Evolutionary conservation across 495 filamentous ascomycete genomes (phyloP).

Genomic region (Cladorrhinum samala): DNA sequence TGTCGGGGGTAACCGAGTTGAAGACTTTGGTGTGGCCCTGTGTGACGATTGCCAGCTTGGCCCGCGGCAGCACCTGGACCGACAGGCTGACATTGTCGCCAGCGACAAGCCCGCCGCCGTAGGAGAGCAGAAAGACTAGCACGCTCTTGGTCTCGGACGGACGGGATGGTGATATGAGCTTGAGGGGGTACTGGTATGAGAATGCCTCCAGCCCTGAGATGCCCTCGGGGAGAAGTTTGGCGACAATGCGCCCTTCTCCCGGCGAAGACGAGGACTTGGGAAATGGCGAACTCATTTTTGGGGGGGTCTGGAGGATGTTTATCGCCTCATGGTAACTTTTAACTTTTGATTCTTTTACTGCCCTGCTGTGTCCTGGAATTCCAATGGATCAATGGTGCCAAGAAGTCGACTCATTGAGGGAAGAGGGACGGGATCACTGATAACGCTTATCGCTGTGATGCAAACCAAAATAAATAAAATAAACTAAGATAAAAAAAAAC

Average conservation of each 20-base stretch:
- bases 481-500: background rate
- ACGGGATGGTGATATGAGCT: conserved; percentile 68
- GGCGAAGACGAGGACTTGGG: conserved; percentile 62
- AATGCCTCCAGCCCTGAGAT: conserved; percentile 67
- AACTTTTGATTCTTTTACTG: background rate
- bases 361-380: background rate
- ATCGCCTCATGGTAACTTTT: conserved; percentile 13
- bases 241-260: conserved; percentile 71
- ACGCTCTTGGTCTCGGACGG: conserved; percentile 53
- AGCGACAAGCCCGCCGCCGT: conserved; percentile 87
- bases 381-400: no score
- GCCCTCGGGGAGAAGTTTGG: conserved; percentile 63
- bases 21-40: conserved; percentile 97
- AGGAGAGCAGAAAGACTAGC: conserved; percentile 79
- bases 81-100: conserved; percentile 73
- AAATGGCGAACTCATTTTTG: conserved; percentile 58
- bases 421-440: no score
- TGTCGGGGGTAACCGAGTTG: conserved; percentile 54
- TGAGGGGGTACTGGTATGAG: conserved; percentile 89
- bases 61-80: conserved; percentile 55
- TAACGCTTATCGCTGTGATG: background rate
- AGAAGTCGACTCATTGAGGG: no score
- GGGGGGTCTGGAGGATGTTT: no score
- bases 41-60: conserved; percentile 77
- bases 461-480: background rate